Percentiles rank a stretch among this genome's conserved stretches.
These are phyloP conservation scores for Boletus rex-veris DNA, from an alignment of 768 basidiomycete genomes.

Conservation along the genomic window DNA sequence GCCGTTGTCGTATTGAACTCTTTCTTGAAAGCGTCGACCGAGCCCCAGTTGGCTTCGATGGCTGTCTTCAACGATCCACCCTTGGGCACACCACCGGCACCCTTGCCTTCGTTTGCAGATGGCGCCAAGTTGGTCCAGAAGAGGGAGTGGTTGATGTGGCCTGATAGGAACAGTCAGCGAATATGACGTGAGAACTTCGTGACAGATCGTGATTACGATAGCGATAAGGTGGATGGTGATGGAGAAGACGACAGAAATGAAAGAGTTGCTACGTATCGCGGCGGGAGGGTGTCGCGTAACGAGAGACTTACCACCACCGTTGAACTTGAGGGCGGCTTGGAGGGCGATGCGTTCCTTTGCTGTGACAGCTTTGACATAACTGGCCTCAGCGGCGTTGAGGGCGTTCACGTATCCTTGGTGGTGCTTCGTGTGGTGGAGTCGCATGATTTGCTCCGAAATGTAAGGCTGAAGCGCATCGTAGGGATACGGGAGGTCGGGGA, in stretches of 20 bases:
- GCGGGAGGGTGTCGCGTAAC: too few relatives aligned
- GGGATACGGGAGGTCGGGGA: constrained; percentile 71
- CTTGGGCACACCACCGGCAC: constrained; percentile 55
- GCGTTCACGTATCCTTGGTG: constrained; percentile 94
- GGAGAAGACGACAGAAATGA: neutral
- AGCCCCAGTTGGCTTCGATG: constrained; percentile 62
- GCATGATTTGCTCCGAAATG: constrained; percentile 91
- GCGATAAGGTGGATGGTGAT: constrained; percentile 5
- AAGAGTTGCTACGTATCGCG: too few relatives aligned
- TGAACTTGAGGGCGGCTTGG: constrained; percentile 91
- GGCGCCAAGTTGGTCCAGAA: constrained; percentile 96
- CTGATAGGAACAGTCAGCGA: constrained; percentile 29
- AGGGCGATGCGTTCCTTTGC: constrained; percentile 83
- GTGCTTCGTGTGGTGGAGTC: constrained; percentile 91
- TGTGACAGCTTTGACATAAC: constrained; percentile 61
- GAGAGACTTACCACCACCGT: constrained; percentile 76
- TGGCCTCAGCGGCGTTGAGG: constrained; percentile 84
- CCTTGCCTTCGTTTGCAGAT: constrained; percentile 46
- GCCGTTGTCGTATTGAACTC: constrained; percentile 84
- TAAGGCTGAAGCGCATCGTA: constrained; percentile 94
- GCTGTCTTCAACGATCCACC: constrained; percentile 66
- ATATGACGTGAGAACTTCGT: neutral
- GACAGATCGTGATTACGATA: constrained; percentile 6
- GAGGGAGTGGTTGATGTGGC: constrained; percentile 91
- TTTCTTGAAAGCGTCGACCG: constrained; percentile 66